Percentiles rank a stretch among this genome's conserved stretches.
These are phyloP conservation scores for Sphaerulina populicola DNA, from an alignment of 2,329 filamentous ascomycete genomes.

Conservation along the genomic window DNA sequence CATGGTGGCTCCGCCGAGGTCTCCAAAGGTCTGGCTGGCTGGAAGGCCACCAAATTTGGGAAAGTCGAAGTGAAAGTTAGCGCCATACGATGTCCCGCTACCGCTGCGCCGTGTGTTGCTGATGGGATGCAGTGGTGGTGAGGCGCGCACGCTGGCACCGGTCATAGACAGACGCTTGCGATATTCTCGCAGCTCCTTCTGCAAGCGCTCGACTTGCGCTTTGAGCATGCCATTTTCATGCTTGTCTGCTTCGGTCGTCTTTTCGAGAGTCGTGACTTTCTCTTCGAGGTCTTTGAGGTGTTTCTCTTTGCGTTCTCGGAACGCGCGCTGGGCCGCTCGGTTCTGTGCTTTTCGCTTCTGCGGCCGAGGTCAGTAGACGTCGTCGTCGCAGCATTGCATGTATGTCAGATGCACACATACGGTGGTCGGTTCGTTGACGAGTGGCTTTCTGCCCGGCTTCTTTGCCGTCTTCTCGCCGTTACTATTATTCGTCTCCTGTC, in stretches of 20 bases:
- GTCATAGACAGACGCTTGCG: slow-evolving; percentile 70
- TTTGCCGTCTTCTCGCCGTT: slow-evolving; percentile 70
- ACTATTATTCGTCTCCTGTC: slow-evolving; percentile 76
- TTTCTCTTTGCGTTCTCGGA: slow-evolving; percentile 90
- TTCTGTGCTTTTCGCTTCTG: slow-evolving; percentile 96
- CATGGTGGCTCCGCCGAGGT: slow-evolving; percentile 13
- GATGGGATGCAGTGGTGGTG: slow-evolving; percentile 39
- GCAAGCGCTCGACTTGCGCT: slow-evolving; percentile 80
- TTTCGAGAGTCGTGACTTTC: slow-evolving; percentile 60
- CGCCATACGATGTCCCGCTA: slow-evolving; percentile 39
- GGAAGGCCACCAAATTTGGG: slow-evolving; percentile 79
- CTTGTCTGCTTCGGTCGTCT: slow-evolving; percentile 71
- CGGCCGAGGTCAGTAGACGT: background rate
- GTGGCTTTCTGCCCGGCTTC: slow-evolving; percentile 91
- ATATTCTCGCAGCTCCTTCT: slow-evolving; percentile 78
- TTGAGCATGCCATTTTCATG: slow-evolving; percentile 78
- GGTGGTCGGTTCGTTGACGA: slow-evolving; percentile 90
- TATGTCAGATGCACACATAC: slow-evolving; percentile 51
- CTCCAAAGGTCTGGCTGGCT: slow-evolving; percentile 43
- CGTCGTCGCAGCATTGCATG: too few relatives aligned
- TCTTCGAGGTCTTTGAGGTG: slow-evolving; percentile 77
- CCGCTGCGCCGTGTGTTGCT: slow-evolving; percentile 24
- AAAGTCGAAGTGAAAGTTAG: slow-evolving; percentile 84
- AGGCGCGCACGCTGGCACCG: slow-evolving; percentile 40
- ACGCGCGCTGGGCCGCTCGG: slow-evolving; percentile 81